Evolutionary conservation across 495 filamentous ascomycete genomes (phyloP).

Genomic region (Penicillium soppii): DNA sequence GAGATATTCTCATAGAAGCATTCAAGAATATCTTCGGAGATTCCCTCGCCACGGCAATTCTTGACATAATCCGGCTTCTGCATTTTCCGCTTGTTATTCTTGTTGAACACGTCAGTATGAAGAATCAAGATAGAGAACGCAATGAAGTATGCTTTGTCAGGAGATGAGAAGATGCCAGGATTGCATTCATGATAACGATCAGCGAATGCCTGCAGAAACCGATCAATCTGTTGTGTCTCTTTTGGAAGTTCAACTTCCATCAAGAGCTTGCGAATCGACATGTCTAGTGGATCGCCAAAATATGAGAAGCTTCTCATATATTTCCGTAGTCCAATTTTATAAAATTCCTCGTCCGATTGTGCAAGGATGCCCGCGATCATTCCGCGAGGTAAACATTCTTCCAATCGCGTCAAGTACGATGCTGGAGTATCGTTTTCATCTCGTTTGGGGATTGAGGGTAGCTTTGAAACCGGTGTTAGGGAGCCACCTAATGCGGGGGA

Average conservation of each 20-base stretch:
- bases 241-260: constrained; percentile 97
- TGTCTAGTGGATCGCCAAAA: constrained; percentile 95
- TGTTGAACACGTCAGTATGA: constrained; percentile 98
- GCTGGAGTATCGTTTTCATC: constrained; percentile 88
- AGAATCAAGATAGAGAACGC: constrained; percentile 95
- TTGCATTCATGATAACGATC: constrained; percentile 99
- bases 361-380: constrained; percentile 78
- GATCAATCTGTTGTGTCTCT: constrained; percentile 97
- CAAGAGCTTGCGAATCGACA: constrained; percentile 90
- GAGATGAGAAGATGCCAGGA: constrained; percentile 83
- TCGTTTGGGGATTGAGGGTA: constrained; percentile 71
- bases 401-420: constrained; percentile 79
- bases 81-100: constrained; percentile 99
- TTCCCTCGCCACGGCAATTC: constrained; percentile 85
- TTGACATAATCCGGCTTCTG: constrained; percentile 94
- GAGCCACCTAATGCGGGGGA: constrained; percentile 52
- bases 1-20: constrained; percentile 98
- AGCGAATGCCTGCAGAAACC: constrained; percentile 89
- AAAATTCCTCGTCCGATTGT: constrained; percentile 82
- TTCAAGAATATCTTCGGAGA: constrained; percentile 87
- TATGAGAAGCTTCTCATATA: constrained; percentile 95
- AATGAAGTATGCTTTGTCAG: constrained; percentile 94
- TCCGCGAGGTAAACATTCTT: constrained; percentile 73
- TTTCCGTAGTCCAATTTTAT: constrained; percentile 76
- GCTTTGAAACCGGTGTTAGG: constrained; percentile 67